These are phyloP conservation scores for Penicillium fimorum DNA, from an alignment of 495 filamentous ascomycete genomes.

Conservation along the genomic window DNA sequence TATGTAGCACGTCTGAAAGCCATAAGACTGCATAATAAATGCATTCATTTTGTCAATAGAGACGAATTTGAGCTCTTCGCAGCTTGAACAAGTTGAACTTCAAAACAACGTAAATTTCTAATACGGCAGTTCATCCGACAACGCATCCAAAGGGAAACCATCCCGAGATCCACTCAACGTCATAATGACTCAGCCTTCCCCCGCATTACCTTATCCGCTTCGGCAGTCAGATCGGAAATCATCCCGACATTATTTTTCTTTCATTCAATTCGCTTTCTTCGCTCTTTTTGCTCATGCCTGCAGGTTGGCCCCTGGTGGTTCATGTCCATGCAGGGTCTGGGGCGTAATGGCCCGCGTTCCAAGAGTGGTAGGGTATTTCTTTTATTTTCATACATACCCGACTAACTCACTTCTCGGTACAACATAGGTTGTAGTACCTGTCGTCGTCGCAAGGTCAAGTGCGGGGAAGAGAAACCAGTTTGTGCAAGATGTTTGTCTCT, in stretches of 20 bases:
- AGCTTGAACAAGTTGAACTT: not conserved
- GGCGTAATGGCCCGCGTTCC: constrained; percentile 47
- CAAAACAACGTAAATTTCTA: not conserved
- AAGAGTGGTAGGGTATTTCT: constrained; percentile 36
- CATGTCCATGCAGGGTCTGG: constrained; percentile 30
- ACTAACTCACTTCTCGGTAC: not conserved
- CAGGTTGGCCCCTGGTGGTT: constrained; percentile 10
- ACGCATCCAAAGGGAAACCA: not conserved
- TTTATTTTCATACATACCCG: not conserved
- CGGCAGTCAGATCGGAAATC: not conserved
- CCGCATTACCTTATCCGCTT: constrained; percentile 11
- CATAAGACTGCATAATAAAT: not conserved
- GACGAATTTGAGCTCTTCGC: not conserved
- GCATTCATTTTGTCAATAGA: not conserved
- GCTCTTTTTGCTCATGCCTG: constrained; percentile 13
- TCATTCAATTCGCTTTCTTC: constrained; percentile 10
- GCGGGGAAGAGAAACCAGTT: constrained; percentile 51
- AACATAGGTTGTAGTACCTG: constrained; percentile 49
- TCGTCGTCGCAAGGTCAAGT: constrained; percentile 56
- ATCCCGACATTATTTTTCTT: constrained; percentile 9
- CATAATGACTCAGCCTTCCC: constrained; percentile 9
- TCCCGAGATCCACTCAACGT: not conserved
- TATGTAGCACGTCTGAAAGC: not conserved
- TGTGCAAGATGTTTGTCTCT: constrained; percentile 45
- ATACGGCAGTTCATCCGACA: not conserved